Base-by-base conservation (phyloP, 176 grass and related monocot genomes). In the Typha latifolia region DNA sequence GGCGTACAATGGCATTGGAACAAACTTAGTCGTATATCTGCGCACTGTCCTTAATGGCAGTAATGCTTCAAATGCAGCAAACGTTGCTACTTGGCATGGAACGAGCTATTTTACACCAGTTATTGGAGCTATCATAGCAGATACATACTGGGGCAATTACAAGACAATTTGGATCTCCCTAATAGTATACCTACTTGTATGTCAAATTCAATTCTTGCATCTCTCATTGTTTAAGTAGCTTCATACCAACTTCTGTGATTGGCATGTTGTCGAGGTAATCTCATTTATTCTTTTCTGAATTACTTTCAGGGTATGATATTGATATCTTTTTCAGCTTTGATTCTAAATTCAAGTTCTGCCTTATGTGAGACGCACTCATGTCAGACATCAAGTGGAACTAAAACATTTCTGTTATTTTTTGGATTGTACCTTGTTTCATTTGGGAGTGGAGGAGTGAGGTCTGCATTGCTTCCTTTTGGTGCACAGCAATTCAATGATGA, bases 21-120 rank as follows among this genome's bases (percentile, higher is more conserved):
- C 82, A n/a, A 88, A 93, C 61, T 63, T 93, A 74, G 89, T 93
- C 27, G 69, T 93, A 20, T 93, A 93, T 51, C 79, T 93, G 32
- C 76, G 84, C 14, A 81, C 80, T 12, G 79, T 89, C 69, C 82
- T 93, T 22, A 85, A 85, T 32, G 79, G 85, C 0, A 48, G 75
- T 34, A 89, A 47, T 21, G 85, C 90, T 62, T 83, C 90, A 18
- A 93, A 82, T 48, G 90, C 85, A 67, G 66, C 85, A 24, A 69
- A 81, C n/a, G 90, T 88, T 61, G 62, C 24, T 26, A 63, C 56
- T 5, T 93, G 90, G 85, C 73, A 49, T 2, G 90, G 73, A 55
- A 73, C 64, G 0, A 85, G 68, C 73, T 93, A 81, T 78, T 69
- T 85, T 34, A 84, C 86, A 76, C 79, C 90, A 29, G 3, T 93